phyloP scores from a whole-genome alignment of 176 grass and related monocot species.

The Alloteropsis semialata region DNA sequence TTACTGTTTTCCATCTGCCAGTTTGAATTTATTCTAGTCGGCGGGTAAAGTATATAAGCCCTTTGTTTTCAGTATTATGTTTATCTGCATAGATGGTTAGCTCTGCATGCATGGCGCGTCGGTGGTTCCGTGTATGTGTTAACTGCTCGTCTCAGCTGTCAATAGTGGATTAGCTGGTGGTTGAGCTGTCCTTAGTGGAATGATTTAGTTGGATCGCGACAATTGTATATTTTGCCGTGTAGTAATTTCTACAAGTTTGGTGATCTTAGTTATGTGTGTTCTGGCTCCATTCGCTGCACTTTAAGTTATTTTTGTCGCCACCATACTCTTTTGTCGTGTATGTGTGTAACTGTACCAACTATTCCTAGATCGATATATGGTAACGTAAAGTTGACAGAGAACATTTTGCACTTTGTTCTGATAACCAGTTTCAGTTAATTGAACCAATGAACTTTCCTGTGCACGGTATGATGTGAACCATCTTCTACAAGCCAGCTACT shows the following conservation, averaged over 20 bases:
- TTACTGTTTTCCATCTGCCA: not conserved
- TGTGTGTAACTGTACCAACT: not conserved
- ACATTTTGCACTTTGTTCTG: not conserved
- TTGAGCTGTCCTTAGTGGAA: not conserved
- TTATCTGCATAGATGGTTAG: not conserved
- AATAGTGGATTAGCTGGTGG: not conserved
- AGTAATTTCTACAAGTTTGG: not conserved
- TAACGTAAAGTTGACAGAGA: not conserved
- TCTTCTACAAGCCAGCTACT: not conserved
- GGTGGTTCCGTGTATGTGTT: not conserved
- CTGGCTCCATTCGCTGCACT: not conserved
- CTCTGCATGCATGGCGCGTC: not conserved
- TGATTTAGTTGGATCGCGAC: not conserved
- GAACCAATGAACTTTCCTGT: conserved; percentile 12
- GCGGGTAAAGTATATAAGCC: not conserved
- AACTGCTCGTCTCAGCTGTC: not conserved
- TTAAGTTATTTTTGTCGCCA: not conserved
- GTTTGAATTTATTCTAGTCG: not conserved
- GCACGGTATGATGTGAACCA: not conserved
- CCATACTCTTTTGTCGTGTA: not conserved
- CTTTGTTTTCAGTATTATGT: not conserved
- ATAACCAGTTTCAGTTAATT: conserved; percentile 2
- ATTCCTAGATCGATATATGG: conserved; percentile 8
- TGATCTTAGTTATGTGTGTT: not conserved
- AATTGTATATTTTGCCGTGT: conserved; percentile 1